phyloP scores from a whole-genome alignment of 805 yeast genomes.

The Kodamaea kaohsiungensis region DNA sequence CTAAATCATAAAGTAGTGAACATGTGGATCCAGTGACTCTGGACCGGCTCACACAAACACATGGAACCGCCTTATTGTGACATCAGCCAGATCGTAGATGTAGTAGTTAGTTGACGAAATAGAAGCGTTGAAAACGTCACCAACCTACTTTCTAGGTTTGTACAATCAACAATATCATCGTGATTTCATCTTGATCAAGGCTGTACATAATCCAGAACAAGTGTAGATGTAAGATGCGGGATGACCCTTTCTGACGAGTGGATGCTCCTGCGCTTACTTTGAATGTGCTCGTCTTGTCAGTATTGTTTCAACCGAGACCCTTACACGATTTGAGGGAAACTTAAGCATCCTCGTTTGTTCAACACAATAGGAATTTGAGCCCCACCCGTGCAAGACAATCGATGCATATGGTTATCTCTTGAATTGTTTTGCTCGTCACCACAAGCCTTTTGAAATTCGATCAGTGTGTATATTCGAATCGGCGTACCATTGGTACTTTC shows the following conservation, averaged over 20 bases:
- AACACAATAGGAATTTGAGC: not conserved
- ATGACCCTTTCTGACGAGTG: not conserved
- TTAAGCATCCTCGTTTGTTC: not conserved
- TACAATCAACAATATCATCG: not conserved
- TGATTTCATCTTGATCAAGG: not conserved
- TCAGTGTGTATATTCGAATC: not conserved
- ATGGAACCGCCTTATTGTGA: not conserved
- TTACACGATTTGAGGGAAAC: not conserved
- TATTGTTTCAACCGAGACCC: slow-evolving; percentile 1
- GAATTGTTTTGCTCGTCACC: not conserved
- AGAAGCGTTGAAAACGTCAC: not conserved
- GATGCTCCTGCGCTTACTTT: not conserved
- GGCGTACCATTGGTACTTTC: not conserved
- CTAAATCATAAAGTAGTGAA: not conserved
- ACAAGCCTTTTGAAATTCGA: not conserved
- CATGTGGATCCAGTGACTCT: too few relatives aligned
- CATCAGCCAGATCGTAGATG: not conserved
- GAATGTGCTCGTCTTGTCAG: not conserved
- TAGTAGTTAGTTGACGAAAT: not conserved
- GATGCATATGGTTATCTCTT: not conserved
- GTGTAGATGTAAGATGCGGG: not conserved
- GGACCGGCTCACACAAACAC: too few relatives aligned
- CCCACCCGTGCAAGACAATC: not conserved
- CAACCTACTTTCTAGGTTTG: not conserved
- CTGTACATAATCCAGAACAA: not conserved